These are phyloP conservation scores for Pleurostoma richardsiae DNA, from an alignment of 2,329 filamentous ascomycete species.

Conservation along the genomic window DNA sequence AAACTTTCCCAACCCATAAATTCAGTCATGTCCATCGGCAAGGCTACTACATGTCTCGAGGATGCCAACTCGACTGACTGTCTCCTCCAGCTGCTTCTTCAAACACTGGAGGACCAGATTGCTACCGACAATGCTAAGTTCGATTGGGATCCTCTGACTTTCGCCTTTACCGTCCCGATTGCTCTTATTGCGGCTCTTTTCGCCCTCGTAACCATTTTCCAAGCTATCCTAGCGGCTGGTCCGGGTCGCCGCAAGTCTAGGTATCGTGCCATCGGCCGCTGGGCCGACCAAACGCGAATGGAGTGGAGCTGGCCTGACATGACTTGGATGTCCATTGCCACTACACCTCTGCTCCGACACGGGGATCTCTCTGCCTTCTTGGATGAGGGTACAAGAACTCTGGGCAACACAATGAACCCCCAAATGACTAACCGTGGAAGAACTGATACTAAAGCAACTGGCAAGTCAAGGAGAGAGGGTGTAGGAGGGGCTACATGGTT, in stretches of 20 bases:
- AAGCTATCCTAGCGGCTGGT: not conserved
- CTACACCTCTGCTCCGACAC: not conserved
- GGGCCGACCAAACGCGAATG: not conserved
- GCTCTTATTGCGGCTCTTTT: not conserved
- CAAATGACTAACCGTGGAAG: not conserved
- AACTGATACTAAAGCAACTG: not conserved
- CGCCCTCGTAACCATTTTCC: not conserved
- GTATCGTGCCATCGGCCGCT: not conserved
- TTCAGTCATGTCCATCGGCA: too few species aligned
- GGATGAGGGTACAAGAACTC: too few species aligned
- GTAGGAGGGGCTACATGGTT: not conserved
- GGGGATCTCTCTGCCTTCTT: not conserved
- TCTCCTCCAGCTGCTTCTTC: not conserved
- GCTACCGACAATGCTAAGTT: not conserved
- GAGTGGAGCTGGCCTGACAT: not conserved
- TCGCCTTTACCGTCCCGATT: not conserved
- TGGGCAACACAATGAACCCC: too few species aligned
- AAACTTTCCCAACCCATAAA: too few species aligned
- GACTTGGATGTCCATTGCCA: not conserved
- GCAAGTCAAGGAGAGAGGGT: not conserved
- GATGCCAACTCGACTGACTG: not conserved
- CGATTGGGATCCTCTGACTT: not conserved
- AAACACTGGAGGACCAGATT: not conserved
- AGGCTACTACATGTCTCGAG: too few species aligned
- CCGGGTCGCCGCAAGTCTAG: not conserved